Evolutionary conservation across 768 basidiomycete species (phyloP).

Genomic region (Kwoniella dendrophila): DNA sequence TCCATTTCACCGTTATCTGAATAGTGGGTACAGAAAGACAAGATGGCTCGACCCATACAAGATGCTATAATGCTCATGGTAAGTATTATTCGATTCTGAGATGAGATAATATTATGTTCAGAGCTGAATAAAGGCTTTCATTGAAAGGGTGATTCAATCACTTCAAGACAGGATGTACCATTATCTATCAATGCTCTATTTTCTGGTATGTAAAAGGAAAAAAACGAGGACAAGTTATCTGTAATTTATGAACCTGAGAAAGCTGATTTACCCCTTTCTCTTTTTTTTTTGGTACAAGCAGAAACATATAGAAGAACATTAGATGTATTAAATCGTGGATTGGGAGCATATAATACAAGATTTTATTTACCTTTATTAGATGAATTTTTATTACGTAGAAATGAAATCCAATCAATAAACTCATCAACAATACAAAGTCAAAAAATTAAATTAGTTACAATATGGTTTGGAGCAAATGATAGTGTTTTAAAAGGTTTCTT

Average conservation of each 20-base stretch:
- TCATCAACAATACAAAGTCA: not conserved
- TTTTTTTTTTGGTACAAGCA: too few species aligned
- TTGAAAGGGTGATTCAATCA: slow-evolving; percentile 4
- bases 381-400: not conserved
- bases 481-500: not conserved
- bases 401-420: not conserved
- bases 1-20: too few species aligned
- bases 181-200: not conserved
- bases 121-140: not conserved
- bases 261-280: not conserved
- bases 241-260: not conserved
- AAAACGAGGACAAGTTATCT: not conserved
- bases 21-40: not conserved
- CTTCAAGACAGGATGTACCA: slow-evolving; percentile 7
- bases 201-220: not conserved
- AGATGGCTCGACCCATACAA: slow-evolving; percentile 7
- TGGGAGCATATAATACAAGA: slow-evolving; percentile 5
- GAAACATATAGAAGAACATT: slow-evolving; percentile 2
- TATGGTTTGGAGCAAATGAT: slow-evolving; percentile 10
- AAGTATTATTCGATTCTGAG: not conserved
- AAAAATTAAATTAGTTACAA: slow-evolving; percentile 2
- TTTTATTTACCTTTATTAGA: slow-evolving; percentile 3
- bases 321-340: slow-evolving; percentile 3
- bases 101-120: not conserved
- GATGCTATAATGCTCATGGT: slow-evolving; percentile 8